Conservation (phyloP, 331 rosid genomes). For the Pyracantha coccinea region DNA sequence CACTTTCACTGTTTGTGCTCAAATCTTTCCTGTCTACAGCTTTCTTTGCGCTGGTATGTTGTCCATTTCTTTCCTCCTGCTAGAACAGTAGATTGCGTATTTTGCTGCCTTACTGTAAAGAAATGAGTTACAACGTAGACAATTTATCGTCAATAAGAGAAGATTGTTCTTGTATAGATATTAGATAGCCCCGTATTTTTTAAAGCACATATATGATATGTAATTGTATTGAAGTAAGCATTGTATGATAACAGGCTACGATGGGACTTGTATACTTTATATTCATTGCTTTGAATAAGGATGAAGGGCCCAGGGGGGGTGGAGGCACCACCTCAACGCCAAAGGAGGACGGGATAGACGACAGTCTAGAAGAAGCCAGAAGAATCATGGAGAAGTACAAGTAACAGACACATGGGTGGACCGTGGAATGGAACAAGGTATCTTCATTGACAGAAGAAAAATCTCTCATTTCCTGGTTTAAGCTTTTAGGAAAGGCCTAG, state of each 20-base stretch:
- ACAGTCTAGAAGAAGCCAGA: slow-evolving; percentile 74
- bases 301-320: slow-evolving; percentile 47
- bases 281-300: slow-evolving; percentile 79
- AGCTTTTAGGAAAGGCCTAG: background rate
- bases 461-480: background rate
- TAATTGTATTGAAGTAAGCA: background rate
- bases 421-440: background rate
- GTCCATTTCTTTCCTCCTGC: slow-evolving; percentile 3
- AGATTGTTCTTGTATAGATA: background rate
- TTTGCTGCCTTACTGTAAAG: background rate
- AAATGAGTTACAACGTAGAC: background rate
- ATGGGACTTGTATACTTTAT: slow-evolving; percentile 79
- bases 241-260: slow-evolving; percentile 50
- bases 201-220: background rate
- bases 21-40: slow-evolving; percentile 74
- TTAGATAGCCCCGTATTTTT: background rate
- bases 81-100: background rate
- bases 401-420: slow-evolving; percentile 16
- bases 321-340: slow-evolving; percentile 31
- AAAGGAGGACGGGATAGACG: slow-evolving; percentile 18
- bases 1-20: slow-evolving; percentile 52
- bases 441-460: too few relatives aligned
- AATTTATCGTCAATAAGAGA: background rate
- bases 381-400: slow-evolving; percentile 96
- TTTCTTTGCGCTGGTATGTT: slow-evolving; percentile 70